These are phyloP conservation scores for Colletotrichum musae DNA, from an alignment of 2,329 filamentous ascomycete species.

Conservation along the genomic window DNA sequence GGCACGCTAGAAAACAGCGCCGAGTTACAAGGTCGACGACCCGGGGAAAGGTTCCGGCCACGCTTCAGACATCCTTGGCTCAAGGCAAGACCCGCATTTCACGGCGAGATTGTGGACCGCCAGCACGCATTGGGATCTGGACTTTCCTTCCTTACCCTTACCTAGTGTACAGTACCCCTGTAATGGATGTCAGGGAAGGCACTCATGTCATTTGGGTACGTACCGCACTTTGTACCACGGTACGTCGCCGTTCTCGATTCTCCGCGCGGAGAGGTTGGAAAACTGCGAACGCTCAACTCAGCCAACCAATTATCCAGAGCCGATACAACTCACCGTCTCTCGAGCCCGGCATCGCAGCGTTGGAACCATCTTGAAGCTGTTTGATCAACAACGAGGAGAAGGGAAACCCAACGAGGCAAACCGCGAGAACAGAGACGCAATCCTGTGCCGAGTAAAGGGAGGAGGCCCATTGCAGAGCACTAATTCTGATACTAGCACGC, in stretches of 20 bases:
- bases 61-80: slow-evolving; percentile 7
- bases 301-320: slow-evolving; percentile 13
- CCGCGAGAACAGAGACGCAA: background rate
- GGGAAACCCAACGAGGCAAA: slow-evolving; percentile 3
- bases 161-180: background rate
- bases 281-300: background rate
- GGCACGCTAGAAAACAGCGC: slow-evolving; percentile 27
- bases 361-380: background rate
- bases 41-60: slow-evolving; percentile 41
- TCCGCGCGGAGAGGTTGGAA: no score
- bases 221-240: no score
- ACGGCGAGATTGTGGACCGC: slow-evolving; percentile 23
- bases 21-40: slow-evolving; percentile 23
- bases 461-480: background rate
- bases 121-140: background rate
- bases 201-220: no score
- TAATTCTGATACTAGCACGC: no score
- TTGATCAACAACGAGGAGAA: slow-evolving; percentile 9
- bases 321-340: slow-evolving; percentile 5
- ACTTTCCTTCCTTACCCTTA: background rate
- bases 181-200: no score
- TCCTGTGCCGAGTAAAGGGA: slow-evolving; percentile 21
- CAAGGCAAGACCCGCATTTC: slow-evolving; percentile 4
- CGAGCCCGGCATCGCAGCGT: slow-evolving; percentile 4
- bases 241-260: no score